Percentiles rank a stretch among this genome's conserved stretches.
phyloP scores from a whole-genome alignment of 768 basidiomycete genomes.

The Mrakia gelida region DNA sequence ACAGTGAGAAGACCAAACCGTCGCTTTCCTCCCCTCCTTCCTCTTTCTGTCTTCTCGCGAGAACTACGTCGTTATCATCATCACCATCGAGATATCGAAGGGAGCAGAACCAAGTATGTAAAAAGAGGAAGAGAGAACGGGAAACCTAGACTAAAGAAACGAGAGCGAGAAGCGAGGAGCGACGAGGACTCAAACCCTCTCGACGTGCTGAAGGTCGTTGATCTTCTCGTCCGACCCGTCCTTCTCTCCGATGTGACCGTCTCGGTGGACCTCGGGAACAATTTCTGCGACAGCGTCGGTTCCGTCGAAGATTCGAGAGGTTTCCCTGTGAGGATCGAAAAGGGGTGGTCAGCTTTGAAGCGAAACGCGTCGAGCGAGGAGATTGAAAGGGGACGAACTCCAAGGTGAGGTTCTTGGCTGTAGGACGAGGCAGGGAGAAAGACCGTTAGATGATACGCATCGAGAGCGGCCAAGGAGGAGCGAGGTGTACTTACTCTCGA shows the following conservation, averaged over 20 bases:
- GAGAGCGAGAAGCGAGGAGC: no score
- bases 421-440: neutral
- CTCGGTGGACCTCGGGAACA: neutral
- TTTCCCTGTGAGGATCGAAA: conserved; percentile 50
- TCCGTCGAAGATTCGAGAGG: conserved; percentile 72
- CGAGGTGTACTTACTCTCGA: conserved; percentile 36
- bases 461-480: neutral
- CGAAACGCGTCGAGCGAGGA: neutral
- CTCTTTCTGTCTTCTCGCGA: no score
- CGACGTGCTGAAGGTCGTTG: neutral
- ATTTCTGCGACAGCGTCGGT: conserved; percentile 51
- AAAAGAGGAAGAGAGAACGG: no score
- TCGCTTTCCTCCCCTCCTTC: no score
- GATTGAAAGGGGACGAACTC: conserved; percentile 44
- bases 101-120: no score
- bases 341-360: neutral
- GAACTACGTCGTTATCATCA: no score
- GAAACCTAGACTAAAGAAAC: no score
- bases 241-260: neutral
- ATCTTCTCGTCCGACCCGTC: neutral
- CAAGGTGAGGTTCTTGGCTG: conserved; percentile 51
- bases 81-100: no score
- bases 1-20: no score
- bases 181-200: neutral
- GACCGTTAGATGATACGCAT: neutral